phyloP scores from a whole-genome alignment of 1,284 basidiomycete species.

The Cutaneotrichosporon sp. region DNA sequence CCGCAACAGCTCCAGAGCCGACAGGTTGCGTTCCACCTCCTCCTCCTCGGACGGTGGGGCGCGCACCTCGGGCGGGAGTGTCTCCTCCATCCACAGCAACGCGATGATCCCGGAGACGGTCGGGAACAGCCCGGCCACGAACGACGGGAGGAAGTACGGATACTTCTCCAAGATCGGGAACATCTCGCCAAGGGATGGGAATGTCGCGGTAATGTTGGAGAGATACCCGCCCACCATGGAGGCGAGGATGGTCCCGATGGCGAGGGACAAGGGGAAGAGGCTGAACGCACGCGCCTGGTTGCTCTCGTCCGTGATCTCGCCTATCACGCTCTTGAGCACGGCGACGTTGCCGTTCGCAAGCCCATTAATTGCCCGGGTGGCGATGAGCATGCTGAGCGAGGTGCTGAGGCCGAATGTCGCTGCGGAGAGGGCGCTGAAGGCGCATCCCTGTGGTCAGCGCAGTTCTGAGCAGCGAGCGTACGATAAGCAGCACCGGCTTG shows the following conservation, averaged over 20 bases:
- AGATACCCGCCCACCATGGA: slow-evolving; percentile 36
- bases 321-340: slow-evolving; percentile 43
- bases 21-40: neutral
- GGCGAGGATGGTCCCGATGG: slow-evolving; percentile 41
- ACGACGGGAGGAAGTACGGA: slow-evolving; percentile 40
- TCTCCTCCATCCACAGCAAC: slow-evolving; percentile 36
- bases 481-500: slow-evolving; percentile 41
- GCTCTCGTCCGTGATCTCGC: slow-evolving; percentile 43
- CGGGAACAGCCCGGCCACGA: slow-evolving; percentile 38
- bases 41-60: neutral
- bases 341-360: slow-evolving; percentile 45
- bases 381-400: slow-evolving; percentile 32
- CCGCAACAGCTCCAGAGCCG: slow-evolving; percentile 30
- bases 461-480: slow-evolving; percentile 20
- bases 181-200: slow-evolving; percentile 23
- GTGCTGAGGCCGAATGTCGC: slow-evolving; percentile 39
- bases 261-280: slow-evolving; percentile 44
- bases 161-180: slow-evolving; percentile 34
- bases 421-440: slow-evolving; percentile 35
- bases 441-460: slow-evolving; percentile 27
- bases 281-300: slow-evolving; percentile 44
- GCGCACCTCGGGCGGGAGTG: slow-evolving; percentile 21
- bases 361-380: slow-evolving; percentile 38
- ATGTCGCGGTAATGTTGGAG: slow-evolving; percentile 20
- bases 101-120: slow-evolving; percentile 30